phyloP scores from a whole-genome alignment of 805 yeast genomes.

The Lipomyces lipofer region DNA sequence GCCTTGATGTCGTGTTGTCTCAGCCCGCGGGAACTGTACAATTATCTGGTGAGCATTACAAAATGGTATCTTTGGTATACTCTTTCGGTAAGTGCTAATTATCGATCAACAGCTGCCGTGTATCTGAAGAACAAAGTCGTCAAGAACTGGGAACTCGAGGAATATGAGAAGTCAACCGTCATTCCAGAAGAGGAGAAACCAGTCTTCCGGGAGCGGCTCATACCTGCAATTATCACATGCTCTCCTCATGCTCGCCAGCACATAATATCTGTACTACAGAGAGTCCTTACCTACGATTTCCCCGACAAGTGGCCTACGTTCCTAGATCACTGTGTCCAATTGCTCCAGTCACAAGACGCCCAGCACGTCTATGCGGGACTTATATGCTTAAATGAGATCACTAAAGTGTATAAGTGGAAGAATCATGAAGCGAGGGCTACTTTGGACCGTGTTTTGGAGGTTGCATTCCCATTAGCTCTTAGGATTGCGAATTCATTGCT shows the following conservation, averaged over 20 bases:
- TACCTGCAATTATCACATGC: constrained; percentile 58
- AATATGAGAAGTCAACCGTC: constrained; percentile 38
- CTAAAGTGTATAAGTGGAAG: constrained; percentile 71
- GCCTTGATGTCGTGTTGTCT: constrained; percentile 67
- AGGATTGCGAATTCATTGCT: constrained; percentile 61
- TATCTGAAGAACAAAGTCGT: constrained; percentile 75
- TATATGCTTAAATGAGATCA: constrained; percentile 66
- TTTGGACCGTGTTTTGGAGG: constrained; percentile 55
- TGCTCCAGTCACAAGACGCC: constrained; percentile 48
- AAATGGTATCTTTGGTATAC: not conserved
- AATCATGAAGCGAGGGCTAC: constrained; percentile 54
- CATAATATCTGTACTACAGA: constrained; percentile 49
- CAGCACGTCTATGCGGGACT: constrained; percentile 64
- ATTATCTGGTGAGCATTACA: constrained; percentile 26
- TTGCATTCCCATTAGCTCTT: constrained; percentile 66
- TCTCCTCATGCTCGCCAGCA: constrained; percentile 48
- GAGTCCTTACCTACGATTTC: constrained; percentile 53
- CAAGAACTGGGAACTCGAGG: constrained; percentile 56
- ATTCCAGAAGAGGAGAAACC: constrained; percentile 75
- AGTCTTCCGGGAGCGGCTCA: constrained; percentile 64
- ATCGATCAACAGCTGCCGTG: constrained; percentile 65
- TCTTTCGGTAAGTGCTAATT: not conserved
- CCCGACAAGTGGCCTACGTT: constrained; percentile 58
- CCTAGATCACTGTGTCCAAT: constrained; percentile 47
- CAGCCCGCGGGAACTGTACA: constrained; percentile 27